phyloP scores from a whole-genome alignment of 2,329 filamentous ascomycete genomes.

The Aspergillus uvarum region DNA sequence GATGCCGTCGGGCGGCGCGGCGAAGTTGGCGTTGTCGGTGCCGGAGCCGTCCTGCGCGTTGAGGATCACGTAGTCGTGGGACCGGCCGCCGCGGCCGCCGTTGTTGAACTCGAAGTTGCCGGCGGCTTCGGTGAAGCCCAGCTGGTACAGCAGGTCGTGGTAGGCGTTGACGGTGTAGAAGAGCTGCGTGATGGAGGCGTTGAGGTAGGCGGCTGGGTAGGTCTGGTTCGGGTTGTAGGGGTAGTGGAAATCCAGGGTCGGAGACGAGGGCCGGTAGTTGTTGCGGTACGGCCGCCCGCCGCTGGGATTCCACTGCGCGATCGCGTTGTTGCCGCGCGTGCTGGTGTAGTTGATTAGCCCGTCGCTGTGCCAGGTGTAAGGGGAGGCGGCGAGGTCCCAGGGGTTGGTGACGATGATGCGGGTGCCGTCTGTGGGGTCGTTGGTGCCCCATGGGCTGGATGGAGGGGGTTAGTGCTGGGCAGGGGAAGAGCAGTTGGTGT shows the following conservation, averaged over 20 bases:
- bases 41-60: conserved; percentile 20
- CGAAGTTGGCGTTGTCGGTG: conserved; percentile 19
- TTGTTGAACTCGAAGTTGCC: conserved; percentile 20
- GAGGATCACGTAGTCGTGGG: conserved; percentile 17
- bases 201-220: conserved; percentile 12
- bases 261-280: conserved; percentile 13
- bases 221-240: conserved; percentile 10
- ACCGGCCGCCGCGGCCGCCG: conserved; percentile 9
- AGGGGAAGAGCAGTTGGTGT: too few relatives aligned
- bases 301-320: conserved; percentile 16
- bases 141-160: conserved; percentile 17
- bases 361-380: conserved; percentile 17
- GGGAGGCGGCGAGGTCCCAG: conserved; percentile 13
- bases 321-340: conserved; percentile 17
- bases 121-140: conserved; percentile 16
- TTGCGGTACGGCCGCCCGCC: conserved; percentile 9
- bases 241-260: conserved; percentile 10
- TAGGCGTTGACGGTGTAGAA: conserved; percentile 22
- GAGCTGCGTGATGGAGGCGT: conserved; percentile 18
- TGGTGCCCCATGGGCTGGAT: conserved; percentile 15
- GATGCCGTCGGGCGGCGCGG: conserved; percentile 16
- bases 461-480: background rate
- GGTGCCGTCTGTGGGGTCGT: conserved; percentile 16
- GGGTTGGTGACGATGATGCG: conserved; percentile 13
- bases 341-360: conserved; percentile 14